Evolutionary conservation across 2,329 filamentous ascomycete genomes (phyloP), one percentile per base, ranked within the genome.

Genomic region (Aspergillus latus): DNA sequence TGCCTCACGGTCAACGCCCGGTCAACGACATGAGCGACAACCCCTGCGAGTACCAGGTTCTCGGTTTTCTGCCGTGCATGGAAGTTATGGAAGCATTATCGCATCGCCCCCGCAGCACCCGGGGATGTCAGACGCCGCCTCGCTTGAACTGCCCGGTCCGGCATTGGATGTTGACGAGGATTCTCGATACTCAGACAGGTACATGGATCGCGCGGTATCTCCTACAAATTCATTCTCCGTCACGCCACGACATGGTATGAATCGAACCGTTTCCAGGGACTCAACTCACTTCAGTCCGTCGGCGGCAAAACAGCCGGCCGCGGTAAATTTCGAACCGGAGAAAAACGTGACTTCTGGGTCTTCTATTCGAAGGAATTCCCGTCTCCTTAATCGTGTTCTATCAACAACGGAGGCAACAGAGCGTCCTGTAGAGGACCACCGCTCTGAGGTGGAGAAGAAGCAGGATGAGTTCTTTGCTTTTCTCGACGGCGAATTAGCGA

Each of bases 401-500:
- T 74, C 76, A 3, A 58, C 65, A 28, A 58, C 68, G 3, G 71
- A 72, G n/a, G 58, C 70, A 62, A 75, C 72, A 1, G 72, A 68
- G 9, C 75, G 68, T 50, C 80, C 82, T 62, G 74, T 81, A 3
- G 80, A 82, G 13, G 82, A 84, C 55, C 78, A 80, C 82, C 11
- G 43, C 5, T 82, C 85, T 42, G 82, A 90, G 39, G 80, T 95
- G 3, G 88, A 89, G 44, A 80, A 86, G 55, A 83, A 86, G 15
- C 87, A 96, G 71, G 83, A 82, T n/a, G 90, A 96, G 11, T 97
- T 99, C 69, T 93, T 92, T 71, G 75, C 80, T 0, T 99, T 94
- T 67, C 78, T 99, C 52, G 90, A 97, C 64, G 78, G 78, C 8
- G 89, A 99, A 74, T 78, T 99, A 11, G 81, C 87, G n/a, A 99